These are phyloP conservation scores for Conidiobolus coronatus DNA, from an alignment of 371 early-diverging fungal genomes.

Conservation along the genomic window DNA sequence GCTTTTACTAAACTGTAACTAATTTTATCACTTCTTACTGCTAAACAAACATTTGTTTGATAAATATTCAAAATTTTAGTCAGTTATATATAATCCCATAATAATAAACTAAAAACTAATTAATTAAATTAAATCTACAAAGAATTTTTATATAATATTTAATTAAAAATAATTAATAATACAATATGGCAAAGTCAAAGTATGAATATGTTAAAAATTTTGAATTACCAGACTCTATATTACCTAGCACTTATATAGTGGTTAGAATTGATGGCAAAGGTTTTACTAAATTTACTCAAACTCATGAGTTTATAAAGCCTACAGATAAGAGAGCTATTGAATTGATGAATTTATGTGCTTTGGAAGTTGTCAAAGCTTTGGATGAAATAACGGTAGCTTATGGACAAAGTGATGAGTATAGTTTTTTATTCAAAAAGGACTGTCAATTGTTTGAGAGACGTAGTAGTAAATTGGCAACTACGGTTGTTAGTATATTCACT, in stretches of 20 bases:
- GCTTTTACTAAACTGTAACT: no score
- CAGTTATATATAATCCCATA: no score
- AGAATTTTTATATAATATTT: no score
- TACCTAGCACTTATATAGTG: conserved; percentile 70
- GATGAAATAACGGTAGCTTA: conserved; percentile 70
- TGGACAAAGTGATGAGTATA: conserved; percentile 89
- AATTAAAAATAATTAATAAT: no score
- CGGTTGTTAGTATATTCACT: conserved; percentile 66
- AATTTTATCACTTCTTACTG: no score
- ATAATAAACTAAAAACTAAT: no score
- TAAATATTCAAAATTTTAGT: no score
- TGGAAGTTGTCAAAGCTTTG: conserved; percentile 47
- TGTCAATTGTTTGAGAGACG: conserved; percentile 58
- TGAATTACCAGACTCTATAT: conserved; percentile 46
- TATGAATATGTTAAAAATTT: conserved; percentile 83
- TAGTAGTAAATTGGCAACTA: conserved; percentile 65
- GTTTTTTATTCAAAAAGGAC: conserved; percentile 44
- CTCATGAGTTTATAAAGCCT: conserved; percentile 72
- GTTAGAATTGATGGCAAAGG: conserved; percentile 86
- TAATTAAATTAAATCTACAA: no score
- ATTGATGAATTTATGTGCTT: conserved; percentile 68
- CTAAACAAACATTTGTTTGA: no score
- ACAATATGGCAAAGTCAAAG: conserved; percentile 83
- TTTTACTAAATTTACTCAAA: conserved; percentile 58
- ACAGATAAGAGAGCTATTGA: conserved; percentile 68